These are phyloP conservation scores for Paramyrothecium roridum DNA, from an alignment of 2,329 filamentous ascomycete genomes.

Conservation along the genomic window DNA sequence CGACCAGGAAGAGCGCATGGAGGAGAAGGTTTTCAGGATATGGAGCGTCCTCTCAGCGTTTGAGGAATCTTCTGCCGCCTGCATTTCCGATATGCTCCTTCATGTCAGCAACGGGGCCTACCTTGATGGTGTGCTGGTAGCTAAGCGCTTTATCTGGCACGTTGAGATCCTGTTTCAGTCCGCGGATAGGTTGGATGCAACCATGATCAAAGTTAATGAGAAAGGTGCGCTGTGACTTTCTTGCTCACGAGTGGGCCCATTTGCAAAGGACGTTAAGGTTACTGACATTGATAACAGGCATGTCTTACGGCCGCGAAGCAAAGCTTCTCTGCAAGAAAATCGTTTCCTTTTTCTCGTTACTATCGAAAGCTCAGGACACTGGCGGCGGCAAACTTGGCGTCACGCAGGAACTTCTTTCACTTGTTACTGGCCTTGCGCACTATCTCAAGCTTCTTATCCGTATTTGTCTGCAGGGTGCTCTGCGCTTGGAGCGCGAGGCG, in stretches of 20 bases:
- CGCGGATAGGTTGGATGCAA: slow-evolving; percentile 77
- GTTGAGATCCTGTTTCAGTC: slow-evolving; percentile 90
- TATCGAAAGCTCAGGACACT: slow-evolving; percentile 92
- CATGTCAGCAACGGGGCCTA: slow-evolving; percentile 98
- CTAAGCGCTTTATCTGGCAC: slow-evolving; percentile 94
- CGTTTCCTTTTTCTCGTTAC: slow-evolving; percentile 91
- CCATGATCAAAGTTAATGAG: slow-evolving; percentile 65
- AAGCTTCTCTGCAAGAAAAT: slow-evolving; percentile 99
- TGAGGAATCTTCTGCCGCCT: slow-evolving; percentile 95
- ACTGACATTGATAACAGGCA: slow-evolving; percentile 47
- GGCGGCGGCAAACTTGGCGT: slow-evolving; percentile 89
- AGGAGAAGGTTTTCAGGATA: slow-evolving; percentile 96
- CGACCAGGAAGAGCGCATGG: slow-evolving; percentile 87
- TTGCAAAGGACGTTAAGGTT: neutral
- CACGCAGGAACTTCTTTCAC: slow-evolving; percentile 94
- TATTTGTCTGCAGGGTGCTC: slow-evolving; percentile 89
- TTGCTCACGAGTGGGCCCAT: neutral
- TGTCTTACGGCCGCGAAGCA: slow-evolving; percentile 92
- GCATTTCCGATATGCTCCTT: slow-evolving; percentile 97
- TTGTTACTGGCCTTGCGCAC: slow-evolving; percentile 93
- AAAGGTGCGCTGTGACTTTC: slow-evolving; percentile 66
- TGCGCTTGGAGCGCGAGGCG: slow-evolving; percentile 86
- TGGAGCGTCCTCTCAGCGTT: slow-evolving; percentile 98
- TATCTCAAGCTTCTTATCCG: slow-evolving; percentile 97
- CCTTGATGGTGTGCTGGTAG: slow-evolving; percentile 89